A percentile compares a stretch with the other conserved stretches of the same genome.
Evolutionary conservation across 129 eudicot species (phyloP).

Genomic region (Flaveria brownii): DNA sequence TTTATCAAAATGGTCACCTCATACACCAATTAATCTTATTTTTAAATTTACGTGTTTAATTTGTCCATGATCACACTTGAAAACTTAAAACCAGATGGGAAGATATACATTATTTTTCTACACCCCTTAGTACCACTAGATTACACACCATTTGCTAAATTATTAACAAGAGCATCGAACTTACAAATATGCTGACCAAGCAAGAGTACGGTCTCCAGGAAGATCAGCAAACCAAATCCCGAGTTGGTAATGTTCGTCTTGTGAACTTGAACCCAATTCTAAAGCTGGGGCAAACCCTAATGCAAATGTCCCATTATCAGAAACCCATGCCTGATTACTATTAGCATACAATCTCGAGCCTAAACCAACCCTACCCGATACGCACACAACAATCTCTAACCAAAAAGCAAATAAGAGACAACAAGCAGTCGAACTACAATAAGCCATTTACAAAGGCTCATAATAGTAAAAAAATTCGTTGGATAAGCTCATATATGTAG

Average conservation of each 20-base stretch:
- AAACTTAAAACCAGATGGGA: no score
- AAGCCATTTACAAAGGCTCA: constrained; percentile 34
- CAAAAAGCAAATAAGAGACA: constrained; percentile 5
- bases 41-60: no score
- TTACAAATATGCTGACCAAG: constrained; percentile 89
- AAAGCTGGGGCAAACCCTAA: constrained; percentile 65
- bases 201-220: constrained; percentile 73
- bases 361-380: constrained; percentile 40
- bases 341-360: constrained; percentile 74
- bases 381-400: constrained; percentile 31
- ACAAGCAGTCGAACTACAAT: constrained; percentile 17
- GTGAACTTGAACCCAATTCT: constrained; percentile 13
- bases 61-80: no score
- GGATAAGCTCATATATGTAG: constrained; percentile 10
- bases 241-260: constrained; percentile 46
- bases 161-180: constrained; percentile 14
- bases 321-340: constrained; percentile 65
- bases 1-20: no score
- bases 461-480: neutral
- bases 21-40: no score
- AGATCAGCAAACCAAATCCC: constrained; percentile 85
- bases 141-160: no score
- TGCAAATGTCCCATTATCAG: constrained; percentile 81
- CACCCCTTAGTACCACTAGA: no score
- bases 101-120: no score